Base-by-base conservation (phyloP, 2,329 filamentous ascomycete genomes). In the Xenoacremonium recifei region DNA sequence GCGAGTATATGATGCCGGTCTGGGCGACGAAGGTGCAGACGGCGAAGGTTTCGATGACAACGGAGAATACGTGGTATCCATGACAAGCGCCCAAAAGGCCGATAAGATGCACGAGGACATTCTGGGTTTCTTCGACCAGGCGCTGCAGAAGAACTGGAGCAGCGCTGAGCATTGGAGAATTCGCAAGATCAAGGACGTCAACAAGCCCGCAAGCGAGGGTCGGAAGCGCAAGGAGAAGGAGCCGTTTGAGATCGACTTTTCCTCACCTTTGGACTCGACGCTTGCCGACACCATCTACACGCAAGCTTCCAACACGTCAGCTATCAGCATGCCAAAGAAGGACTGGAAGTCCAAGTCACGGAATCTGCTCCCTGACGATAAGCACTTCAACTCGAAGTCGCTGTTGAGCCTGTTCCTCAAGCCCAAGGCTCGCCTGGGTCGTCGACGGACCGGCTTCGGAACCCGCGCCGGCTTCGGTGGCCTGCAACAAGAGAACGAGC, bases 141-240 rank as follows among this genome's bases (percentile, higher is more conserved):
- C 92, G 3, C 71, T 97, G 32, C 89, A 93, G 62, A 97, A 96
- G 76, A 96, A 96, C 59, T 99, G 93, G 92, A 85, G 87, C 5
- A 95, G 90, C 36, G 92, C 93, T n/a, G 93, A 97, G 64, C 93
- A 99, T 67, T 99, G 93, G 93, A 85, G 92, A 53, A 97, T 99
- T 61, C 80, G 88, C 49, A 89, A 90, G 60, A 93, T 99, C 65
- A 97, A 97, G 59, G 82, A 85, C 50, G 70, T 76, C 58, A 77
- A 74, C 57, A 90, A 91, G 65, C 75, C 81, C 6, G 71, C 77
- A 7, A 73, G 79, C 12, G 66, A 69, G 38, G 78, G 65, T 59
- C 84, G 79, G 50, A 81, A 84, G 56, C 81, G 90, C 49, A 97
- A 96, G 66, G 93, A 97, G 65, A 99, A 96, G 67, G 92, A 96